Conservation (phyloP, 106 monocot species). For the Dendrobium officinale region DNA sequence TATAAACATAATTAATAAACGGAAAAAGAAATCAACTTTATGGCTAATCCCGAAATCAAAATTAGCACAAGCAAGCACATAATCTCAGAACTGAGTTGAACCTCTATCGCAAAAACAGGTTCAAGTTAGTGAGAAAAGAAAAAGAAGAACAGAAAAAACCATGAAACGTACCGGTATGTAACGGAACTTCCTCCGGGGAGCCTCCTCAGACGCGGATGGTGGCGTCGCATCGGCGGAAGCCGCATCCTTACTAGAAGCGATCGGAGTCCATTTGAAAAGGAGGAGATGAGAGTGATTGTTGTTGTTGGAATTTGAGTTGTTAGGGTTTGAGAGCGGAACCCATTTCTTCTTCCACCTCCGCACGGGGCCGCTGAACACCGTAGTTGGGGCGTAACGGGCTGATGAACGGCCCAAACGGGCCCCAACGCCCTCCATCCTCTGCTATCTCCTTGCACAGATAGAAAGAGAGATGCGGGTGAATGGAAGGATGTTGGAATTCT, state of each 20-base stretch:
- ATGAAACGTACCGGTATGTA: slow-evolving; percentile 54
- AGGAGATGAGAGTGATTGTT: slow-evolving; percentile 35
- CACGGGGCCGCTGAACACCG: slow-evolving; percentile 84
- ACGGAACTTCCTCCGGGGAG: slow-evolving; percentile 50
- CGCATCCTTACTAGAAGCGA: slow-evolving; percentile 13
- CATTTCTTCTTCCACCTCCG: slow-evolving; percentile 90
- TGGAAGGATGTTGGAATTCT: too few species aligned
- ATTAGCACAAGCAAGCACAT: too few species aligned
- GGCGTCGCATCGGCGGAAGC: slow-evolving; percentile 1
- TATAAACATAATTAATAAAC: too few species aligned
- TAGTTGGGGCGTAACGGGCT: slow-evolving; percentile 66
- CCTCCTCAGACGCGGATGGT: slow-evolving; percentile 20
- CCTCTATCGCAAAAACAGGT: too few species aligned
- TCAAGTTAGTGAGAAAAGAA: not conserved
- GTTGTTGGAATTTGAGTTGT: slow-evolving; percentile 11
- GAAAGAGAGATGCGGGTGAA: not conserved
- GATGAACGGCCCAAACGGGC: slow-evolving; percentile 86
- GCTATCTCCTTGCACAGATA: not conserved
- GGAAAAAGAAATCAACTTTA: too few species aligned
- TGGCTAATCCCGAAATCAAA: too few species aligned
- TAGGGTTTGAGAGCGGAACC: slow-evolving; percentile 57
- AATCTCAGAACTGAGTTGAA: too few species aligned
- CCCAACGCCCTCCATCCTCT: slow-evolving; percentile 78
- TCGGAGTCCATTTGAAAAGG: slow-evolving; percentile 79
- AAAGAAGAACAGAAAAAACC: too few species aligned